These are phyloP conservation scores for Epichloe baconii DNA, from an alignment of 2,329 filamentous ascomycete species.

Conservation along the genomic window DNA sequence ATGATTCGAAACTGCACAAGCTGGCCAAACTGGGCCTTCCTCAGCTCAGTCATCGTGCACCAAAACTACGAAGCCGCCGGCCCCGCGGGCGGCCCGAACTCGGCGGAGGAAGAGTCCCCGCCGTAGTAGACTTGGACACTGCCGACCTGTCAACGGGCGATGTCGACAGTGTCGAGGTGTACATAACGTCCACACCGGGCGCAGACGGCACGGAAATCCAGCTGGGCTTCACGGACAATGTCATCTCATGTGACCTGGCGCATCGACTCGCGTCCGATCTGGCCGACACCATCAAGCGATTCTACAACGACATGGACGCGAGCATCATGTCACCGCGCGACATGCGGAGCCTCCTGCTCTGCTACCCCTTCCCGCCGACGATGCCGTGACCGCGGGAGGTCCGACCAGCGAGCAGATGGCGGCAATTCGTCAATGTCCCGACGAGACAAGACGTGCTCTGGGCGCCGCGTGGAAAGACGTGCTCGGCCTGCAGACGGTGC, in stretches of 20 bases:
- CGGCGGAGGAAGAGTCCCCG: background rate
- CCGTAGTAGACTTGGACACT: background rate
- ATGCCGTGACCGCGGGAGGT: no score
- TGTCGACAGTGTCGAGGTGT: slow-evolving; percentile 2
- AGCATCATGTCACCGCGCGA: background rate
- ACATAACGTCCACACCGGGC: slow-evolving; percentile 2
- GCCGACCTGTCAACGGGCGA: slow-evolving; percentile 3
- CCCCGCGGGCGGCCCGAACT: background rate
- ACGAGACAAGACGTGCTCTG: background rate
- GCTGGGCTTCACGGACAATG: slow-evolving; percentile 1
- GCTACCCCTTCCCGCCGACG: background rate
- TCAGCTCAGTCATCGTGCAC: slow-evolving; percentile 1
- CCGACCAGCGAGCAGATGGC: background rate
- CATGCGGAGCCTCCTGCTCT: background rate
- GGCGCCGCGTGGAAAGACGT: background rate
- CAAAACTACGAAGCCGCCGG: background rate
- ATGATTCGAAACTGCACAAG: background rate
- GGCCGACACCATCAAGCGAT: background rate
- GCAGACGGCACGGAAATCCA: background rate
- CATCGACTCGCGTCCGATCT: background rate
- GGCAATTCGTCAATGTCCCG: background rate
- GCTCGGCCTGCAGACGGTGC: background rate
- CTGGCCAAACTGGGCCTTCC: slow-evolving; percentile 1
- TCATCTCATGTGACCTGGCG: background rate
- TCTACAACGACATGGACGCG: background rate